Evolutionary conservation across 495 filamentous ascomycete genomes (phyloP).

Genomic region (Glonium stellatum): DNA sequence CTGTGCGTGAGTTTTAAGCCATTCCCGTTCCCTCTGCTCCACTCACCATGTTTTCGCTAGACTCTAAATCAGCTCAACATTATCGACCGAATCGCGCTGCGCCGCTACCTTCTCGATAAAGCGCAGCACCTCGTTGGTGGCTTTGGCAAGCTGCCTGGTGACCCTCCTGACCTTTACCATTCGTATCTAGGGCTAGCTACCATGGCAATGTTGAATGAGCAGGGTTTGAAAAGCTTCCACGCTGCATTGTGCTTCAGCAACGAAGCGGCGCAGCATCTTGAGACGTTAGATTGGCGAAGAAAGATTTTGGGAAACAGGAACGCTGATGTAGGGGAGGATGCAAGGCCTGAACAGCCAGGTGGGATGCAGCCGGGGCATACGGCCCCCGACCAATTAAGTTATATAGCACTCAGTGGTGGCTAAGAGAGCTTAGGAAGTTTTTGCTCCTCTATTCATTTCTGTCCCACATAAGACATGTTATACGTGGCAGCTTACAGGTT

Average conservation of each 20-base stretch:
- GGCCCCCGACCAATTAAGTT: background rate
- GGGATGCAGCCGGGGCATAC: background rate
- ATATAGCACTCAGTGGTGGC: slow-evolving; percentile 1
- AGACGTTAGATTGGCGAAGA: slow-evolving; percentile 21
- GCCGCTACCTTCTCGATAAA: slow-evolving; percentile 74
- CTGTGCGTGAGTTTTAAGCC: slow-evolving; percentile 47
- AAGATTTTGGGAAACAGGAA: slow-evolving; percentile 9
- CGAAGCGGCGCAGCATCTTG: slow-evolving; percentile 17
- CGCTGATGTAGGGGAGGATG: background rate
- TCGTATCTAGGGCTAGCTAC: slow-evolving; percentile 80
- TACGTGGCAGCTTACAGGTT: too few species aligned
- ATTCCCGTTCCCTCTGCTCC: slow-evolving; percentile 1
- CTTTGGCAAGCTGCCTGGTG: slow-evolving; percentile 76
- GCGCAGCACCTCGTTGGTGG: slow-evolving; percentile 90
- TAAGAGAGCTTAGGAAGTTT: background rate
- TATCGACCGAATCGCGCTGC: slow-evolving; percentile 52
- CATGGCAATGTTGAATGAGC: slow-evolving; percentile 42
- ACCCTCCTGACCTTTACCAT: slow-evolving; percentile 83
- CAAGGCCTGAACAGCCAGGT: background rate
- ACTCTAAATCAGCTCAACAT: slow-evolving; percentile 59
- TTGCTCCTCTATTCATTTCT: too few species aligned
- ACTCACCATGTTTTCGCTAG: slow-evolving; percentile 32
- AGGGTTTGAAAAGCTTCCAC: slow-evolving; percentile 27
- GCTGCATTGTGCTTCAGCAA: slow-evolving; percentile 42
- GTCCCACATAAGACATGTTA: too few species aligned